Evolutionary conservation across 2,329 filamentous ascomycete species (phyloP).

Genomic region (Fusarium temperatum): DNA sequence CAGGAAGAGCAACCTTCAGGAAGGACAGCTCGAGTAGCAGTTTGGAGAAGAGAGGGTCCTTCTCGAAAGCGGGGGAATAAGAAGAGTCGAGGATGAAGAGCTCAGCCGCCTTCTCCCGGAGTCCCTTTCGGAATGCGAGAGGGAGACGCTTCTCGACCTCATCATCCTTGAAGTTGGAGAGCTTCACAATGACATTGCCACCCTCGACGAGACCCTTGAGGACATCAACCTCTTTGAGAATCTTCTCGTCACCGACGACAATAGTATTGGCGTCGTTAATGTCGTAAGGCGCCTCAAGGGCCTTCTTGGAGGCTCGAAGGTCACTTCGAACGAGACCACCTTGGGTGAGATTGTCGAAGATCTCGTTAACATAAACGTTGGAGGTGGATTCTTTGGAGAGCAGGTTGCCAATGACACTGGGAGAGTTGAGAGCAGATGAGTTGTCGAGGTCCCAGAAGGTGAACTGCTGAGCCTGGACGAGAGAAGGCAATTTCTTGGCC

Average conservation of each 20-base stretch:
- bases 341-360: constrained; percentile 70
- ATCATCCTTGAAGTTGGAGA: constrained; percentile 84
- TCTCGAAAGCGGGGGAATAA: constrained; percentile 72
- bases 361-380: constrained; percentile 70
- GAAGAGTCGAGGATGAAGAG: constrained; percentile 81
- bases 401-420: constrained; percentile 65
- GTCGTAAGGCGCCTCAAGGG: constrained; percentile 84
- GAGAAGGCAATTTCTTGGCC: constrained; percentile 51
- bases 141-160: constrained; percentile 90
- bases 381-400: constrained; percentile 77
- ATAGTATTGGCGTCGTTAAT: constrained; percentile 81
- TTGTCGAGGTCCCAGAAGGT: constrained; percentile 92
- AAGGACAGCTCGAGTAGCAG: constrained; percentile 84
- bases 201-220: constrained; percentile 74
- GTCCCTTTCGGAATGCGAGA: constrained; percentile 71
- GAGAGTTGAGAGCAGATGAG: constrained; percentile 72
- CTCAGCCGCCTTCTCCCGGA: constrained; percentile 75
- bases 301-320: constrained; percentile 82
- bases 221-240: constrained; percentile 82
- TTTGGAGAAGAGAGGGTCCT: constrained; percentile 70
- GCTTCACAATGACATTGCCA: constrained; percentile 78
- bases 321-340: constrained; percentile 87
- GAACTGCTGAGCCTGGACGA: constrained; percentile 78
- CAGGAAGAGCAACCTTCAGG: constrained; percentile 77
- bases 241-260: constrained; percentile 80